Evolutionary conservation across 257 asterid species (phyloP).

Genomic region (Solanum chilense): DNA sequence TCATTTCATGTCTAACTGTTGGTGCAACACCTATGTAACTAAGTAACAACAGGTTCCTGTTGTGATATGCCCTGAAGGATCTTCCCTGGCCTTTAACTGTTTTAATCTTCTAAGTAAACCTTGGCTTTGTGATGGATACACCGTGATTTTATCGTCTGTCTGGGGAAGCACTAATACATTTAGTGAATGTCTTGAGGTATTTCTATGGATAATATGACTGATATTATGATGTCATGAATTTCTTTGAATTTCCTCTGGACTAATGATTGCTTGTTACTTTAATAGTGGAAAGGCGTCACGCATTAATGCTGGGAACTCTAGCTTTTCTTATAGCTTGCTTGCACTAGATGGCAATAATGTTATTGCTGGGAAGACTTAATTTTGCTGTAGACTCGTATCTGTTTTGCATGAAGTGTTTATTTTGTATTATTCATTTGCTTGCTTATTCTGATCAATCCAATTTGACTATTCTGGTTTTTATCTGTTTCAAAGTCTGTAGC

Average conservation of each 20-base stretch:
- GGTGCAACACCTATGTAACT: neutral
- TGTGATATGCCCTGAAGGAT: slow-evolving; percentile 62
- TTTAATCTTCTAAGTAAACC: slow-evolving; percentile 41
- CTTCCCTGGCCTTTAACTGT: slow-evolving; percentile 74
- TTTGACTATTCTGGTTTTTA: neutral
- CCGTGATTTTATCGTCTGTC: slow-evolving; percentile 55
- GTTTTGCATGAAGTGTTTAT: neutral
- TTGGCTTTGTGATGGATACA: slow-evolving; percentile 84
- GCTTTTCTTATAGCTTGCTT: slow-evolving; percentile 47
- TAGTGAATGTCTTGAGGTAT: slow-evolving; percentile 66
- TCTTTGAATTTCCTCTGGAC: neutral
- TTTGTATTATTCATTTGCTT: too few relatives aligned
- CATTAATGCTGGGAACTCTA: slow-evolving; percentile 57
- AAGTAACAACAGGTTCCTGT: slow-evolving; percentile 54
- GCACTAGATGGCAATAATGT: slow-evolving; percentile 58
- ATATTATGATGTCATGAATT: neutral
- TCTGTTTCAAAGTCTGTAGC: neutral
- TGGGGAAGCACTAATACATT: slow-evolving; percentile 64
- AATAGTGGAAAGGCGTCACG: slow-evolving; percentile 61
- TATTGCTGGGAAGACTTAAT: slow-evolving; percentile 18
- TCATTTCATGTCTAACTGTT: neutral
- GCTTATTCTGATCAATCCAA: neutral
- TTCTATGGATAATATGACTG: neutral
- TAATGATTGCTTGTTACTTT: neutral
- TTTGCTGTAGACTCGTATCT: neutral